Base-by-base conservation (phyloP, 805 yeast species). In the Ogataea salicorniae region DNA sequence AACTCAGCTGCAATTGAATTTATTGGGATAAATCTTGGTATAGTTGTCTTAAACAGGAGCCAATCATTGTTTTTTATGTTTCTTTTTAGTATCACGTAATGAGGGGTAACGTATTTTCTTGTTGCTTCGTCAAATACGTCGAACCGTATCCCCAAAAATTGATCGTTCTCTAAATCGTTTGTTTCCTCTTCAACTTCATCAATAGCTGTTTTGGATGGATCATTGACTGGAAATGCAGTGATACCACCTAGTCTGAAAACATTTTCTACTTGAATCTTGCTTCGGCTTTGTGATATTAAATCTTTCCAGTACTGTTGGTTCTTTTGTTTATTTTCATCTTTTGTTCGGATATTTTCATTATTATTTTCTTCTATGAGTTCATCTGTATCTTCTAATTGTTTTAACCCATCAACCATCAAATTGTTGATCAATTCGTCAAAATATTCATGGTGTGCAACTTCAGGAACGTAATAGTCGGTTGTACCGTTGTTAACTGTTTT, bases 151-250 rank as follows among this genome's bases (percentile, higher is more conserved):
- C 84, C 84, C 31, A 79, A 49, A 34, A 70, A 11, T 11, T 61
- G 58, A 9, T 65, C 69, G 6, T 52, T 45, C 0, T 54, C 47
- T 11, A 57, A 67, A 15, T 43, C 41, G n/a, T 31, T 4, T 34
- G 39, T 1, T 6, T 3, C n/a, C 22, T 16, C 8, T 23, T 33
- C 13, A 8, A 17, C 18, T n/a, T 6, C 39, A 13, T 42, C 35
- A 6, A 22, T 40, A 6, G 23, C 37, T 22, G 23, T 31, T 18
- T 39, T 43, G 9, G 35, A 33, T n/a, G 68, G 64, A 47, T 66
- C 67, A 51, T 74, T 75, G 38, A 79, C 66, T 0, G 80, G 79
- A 46, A 79, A 79, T 0, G 75, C 74, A 0, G 83, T 77, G 31
- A 75, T 56, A 1, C 82, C 81, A 6, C 71, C 75, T 47, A 77